A percentile compares a stretch with the other conserved stretches of the same genome.
Evolutionary conservation across 345 rosid species (phyloP).

Genomic region (Mercurialis annua): DNA sequence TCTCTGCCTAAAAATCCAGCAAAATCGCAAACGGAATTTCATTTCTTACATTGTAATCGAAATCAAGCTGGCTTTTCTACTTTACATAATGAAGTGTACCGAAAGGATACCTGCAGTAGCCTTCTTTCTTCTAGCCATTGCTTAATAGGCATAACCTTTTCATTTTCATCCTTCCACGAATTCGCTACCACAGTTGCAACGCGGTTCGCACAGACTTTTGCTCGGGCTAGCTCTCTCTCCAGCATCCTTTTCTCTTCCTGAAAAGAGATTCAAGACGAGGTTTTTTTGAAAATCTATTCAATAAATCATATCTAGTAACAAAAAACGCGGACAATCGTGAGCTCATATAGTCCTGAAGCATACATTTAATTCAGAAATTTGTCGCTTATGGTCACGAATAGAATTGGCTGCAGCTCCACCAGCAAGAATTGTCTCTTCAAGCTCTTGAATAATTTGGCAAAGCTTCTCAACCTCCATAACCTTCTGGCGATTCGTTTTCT

Average conservation of each 20-base stretch:
- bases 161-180: slow-evolving; percentile 95
- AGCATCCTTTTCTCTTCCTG: slow-evolving; percentile 90
- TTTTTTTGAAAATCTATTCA: neutral
- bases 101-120: slow-evolving; percentile 61
- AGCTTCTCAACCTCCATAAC: slow-evolving; percentile 85
- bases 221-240: slow-evolving; percentile 92
- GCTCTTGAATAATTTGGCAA: slow-evolving; percentile 68
- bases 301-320: neutral
- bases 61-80: neutral
- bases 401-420: slow-evolving; percentile 86
- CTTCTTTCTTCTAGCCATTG: slow-evolving; percentile 92
- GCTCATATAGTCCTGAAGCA: slow-evolving; percentile 12
- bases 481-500: slow-evolving; percentile 91
- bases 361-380: slow-evolving; percentile 72
- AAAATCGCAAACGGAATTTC: neutral
- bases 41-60: neutral
- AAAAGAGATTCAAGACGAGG: slow-evolving; percentile 1
- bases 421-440: slow-evolving; percentile 81
- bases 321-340: neutral
- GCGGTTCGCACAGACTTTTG: slow-evolving; percentile 70
- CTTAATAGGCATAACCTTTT: slow-evolving; percentile 85
- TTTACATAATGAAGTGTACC: neutral
- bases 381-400: slow-evolving; percentile 65
- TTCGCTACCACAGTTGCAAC: slow-evolving; percentile 87
- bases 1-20: slow-evolving; percentile 59